A percentile compares a stretch with the other conserved stretches of the same genome.
These are phyloP conservation scores for Pyricularia pennisetigena DNA, from an alignment of 2,329 filamentous ascomycete genomes.

Conservation along the genomic window DNA sequence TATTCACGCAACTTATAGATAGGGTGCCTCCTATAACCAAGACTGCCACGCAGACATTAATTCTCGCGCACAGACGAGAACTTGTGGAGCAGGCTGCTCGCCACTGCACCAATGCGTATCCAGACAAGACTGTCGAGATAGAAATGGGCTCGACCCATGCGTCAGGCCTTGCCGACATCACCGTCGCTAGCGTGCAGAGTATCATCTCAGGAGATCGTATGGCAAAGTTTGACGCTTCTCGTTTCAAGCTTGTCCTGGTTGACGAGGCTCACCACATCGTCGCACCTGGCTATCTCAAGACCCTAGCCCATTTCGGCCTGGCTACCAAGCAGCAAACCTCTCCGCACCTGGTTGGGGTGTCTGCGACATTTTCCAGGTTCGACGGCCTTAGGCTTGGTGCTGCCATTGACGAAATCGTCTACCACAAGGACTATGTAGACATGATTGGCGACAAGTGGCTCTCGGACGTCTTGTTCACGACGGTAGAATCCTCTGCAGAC, in stretches of 20 bases:
- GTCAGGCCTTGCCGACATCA: constrained; percentile 79
- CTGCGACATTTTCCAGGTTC: constrained; percentile 67
- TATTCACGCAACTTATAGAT: constrained; percentile 91
- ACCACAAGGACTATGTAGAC: constrained; percentile 66
- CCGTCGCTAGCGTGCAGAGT: constrained; percentile 81
- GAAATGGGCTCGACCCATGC: constrained; percentile 80
- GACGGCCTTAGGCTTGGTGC: constrained; percentile 75
- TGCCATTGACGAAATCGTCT: constrained; percentile 91
- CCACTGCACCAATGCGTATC: constrained; percentile 76
- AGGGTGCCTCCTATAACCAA: constrained; percentile 50
- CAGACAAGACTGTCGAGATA: constrained; percentile 70
- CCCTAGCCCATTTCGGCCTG: constrained; percentile 71
- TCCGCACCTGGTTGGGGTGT: constrained; percentile 72
- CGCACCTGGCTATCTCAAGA: constrained; percentile 65
- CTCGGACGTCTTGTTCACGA: constrained; percentile 86
- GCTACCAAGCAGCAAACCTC: constrained; percentile 30
- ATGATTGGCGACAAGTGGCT: constrained; percentile 86
- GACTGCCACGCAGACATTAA: constrained; percentile 66
- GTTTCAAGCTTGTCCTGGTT: constrained; percentile 85
- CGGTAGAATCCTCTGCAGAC: constrained; percentile 74
- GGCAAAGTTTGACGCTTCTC: constrained; percentile 67
- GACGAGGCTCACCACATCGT: constrained; percentile 98
- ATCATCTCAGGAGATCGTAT: constrained; percentile 69
- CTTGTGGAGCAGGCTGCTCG: constrained; percentile 87
- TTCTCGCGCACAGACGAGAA: constrained; percentile 85